Conservation (phyloP, 2,329 filamentous ascomycete species). For the Dissoconium aciculare region DNA sequence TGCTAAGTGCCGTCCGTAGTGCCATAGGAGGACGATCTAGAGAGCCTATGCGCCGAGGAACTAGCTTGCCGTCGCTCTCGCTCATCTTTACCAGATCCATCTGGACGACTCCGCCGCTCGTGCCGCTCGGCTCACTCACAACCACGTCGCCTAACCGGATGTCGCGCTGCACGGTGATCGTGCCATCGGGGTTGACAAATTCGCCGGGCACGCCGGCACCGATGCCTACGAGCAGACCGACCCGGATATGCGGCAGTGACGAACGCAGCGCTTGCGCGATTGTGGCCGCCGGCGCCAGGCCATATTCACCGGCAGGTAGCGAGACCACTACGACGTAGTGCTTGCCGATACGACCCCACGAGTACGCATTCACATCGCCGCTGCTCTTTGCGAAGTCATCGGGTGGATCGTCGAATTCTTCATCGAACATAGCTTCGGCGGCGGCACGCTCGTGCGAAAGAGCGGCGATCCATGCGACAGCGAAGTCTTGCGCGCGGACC, state of each 20-base stretch:
- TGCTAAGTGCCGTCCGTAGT: slow-evolving; percentile 5
- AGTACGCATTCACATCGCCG: slow-evolving; percentile 9
- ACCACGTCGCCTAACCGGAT: slow-evolving; percentile 18
- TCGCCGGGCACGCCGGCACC: slow-evolving; percentile 4
- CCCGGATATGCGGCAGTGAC: slow-evolving; percentile 6
- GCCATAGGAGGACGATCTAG: slow-evolving; percentile 9
- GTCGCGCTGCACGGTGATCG: slow-evolving; percentile 6
- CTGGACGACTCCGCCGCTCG: slow-evolving; percentile 15
- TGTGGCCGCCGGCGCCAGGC: slow-evolving; percentile 7
- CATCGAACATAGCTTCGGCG: slow-evolving; percentile 4
- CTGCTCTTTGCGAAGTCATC: not conserved
- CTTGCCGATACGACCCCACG: slow-evolving; percentile 10
- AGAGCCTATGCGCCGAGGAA: slow-evolving; percentile 9
- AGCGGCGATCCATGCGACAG: slow-evolving; percentile 6
- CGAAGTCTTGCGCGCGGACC: too few relatives aligned
- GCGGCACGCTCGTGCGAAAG: slow-evolving; percentile 5
- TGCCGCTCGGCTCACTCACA: slow-evolving; percentile 11
- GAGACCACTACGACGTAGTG: slow-evolving; percentile 17
- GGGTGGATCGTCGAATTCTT: slow-evolving; percentile 3
- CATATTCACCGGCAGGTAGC: slow-evolving; percentile 11
- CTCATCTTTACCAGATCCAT: slow-evolving; percentile 14
- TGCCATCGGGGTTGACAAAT: too few relatives aligned
- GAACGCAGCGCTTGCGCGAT: slow-evolving; percentile 6
- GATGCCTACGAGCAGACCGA: slow-evolving; percentile 11
- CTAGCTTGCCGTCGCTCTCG: slow-evolving; percentile 2